Base-by-base conservation (phyloP, 306 rosid genomes). In the Notholithocarpus densiflorus region DNA sequence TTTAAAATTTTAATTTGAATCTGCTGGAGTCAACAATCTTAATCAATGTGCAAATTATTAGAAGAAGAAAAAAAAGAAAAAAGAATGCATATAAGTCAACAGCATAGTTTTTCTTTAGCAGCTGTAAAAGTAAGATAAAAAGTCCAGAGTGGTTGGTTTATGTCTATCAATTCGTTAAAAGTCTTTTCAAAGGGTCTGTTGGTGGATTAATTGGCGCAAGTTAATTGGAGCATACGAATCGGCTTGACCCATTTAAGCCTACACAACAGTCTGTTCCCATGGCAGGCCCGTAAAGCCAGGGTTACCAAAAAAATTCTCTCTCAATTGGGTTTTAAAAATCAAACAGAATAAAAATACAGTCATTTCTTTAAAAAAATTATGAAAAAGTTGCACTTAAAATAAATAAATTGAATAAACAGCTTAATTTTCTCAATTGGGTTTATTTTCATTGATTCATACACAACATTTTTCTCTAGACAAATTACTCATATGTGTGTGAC, bases 1-100 rank as follows among this genome's bases (percentile, higher is more conserved):
- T 66, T 14, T 19, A n/a, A 32, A 48, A 64, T 66, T 18, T 32
- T 32, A 66, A 66, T 32, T 7, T 19, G 52, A 66, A 66, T 29
- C 51, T 23, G 20, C 57, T 17, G 29, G 74, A 27, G 82, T 79
- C 64, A 71, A 79, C 65, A 71, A 29, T 79, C 65, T 60, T 12
- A 48, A 57, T 59, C 55, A 48, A 6, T 37, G 20, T 70, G 26
- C 11, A 78, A 37, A 11, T n/a, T 40, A 26, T 19, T 26, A 56
- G 13, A 2, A 17, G 56, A 71, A 19, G 1, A 14, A 48, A 10
- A 23, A 7, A 37, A 40, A 31, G 0, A 32, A 32, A 32, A 5
- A 73, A 10, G 24, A 57, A 40, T 40, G 45, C 8, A 40, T 8
- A 40, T 26, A 48, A 48, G 53, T 68, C 71, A 40, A 20, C 12